Conservation (phyloP, 805 yeast genomes). For the Wickerhamomyces mucosus region DNA sequence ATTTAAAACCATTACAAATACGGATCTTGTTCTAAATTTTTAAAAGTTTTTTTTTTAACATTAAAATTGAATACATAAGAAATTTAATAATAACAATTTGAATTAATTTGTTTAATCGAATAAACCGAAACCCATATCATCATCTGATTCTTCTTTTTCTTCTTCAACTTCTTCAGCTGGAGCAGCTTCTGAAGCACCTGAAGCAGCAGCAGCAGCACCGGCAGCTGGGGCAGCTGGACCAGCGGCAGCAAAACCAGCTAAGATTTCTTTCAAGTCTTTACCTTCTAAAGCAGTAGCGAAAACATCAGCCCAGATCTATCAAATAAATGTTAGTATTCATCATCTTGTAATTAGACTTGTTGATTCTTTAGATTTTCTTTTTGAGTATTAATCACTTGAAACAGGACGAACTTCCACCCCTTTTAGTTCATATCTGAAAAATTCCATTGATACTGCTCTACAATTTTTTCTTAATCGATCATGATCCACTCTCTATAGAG, state of each 20-base stretch:
- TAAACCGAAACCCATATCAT: slow-evolving; percentile 88
- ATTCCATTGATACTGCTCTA: no score
- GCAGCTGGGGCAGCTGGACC: slow-evolving; percentile 43
- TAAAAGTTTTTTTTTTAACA: no score
- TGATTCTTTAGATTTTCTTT: neutral
- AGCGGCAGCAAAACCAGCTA: slow-evolving; percentile 45
- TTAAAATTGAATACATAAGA: no score
- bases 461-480: no score
- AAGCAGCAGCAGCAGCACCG: slow-evolving; percentile 37
- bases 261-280: slow-evolving; percentile 62
- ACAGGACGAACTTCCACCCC: no score
- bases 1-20: no score
- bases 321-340: slow-evolving; percentile 12
- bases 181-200: slow-evolving; percentile 39
- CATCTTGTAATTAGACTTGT: neutral
- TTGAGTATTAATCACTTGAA: neutral
- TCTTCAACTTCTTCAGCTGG: slow-evolving; percentile 54
- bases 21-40: no score
- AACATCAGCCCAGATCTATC: slow-evolving; percentile 66
- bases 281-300: slow-evolving; percentile 78
- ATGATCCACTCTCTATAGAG: no score
- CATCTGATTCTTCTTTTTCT: slow-evolving; percentile 61
- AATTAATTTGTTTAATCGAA: slow-evolving; percentile 55
- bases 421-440: no score
- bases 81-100: no score